Base-by-base conservation (phyloP, 2,329 filamentous ascomycete species). In the Calonectria pteridis region DNA sequence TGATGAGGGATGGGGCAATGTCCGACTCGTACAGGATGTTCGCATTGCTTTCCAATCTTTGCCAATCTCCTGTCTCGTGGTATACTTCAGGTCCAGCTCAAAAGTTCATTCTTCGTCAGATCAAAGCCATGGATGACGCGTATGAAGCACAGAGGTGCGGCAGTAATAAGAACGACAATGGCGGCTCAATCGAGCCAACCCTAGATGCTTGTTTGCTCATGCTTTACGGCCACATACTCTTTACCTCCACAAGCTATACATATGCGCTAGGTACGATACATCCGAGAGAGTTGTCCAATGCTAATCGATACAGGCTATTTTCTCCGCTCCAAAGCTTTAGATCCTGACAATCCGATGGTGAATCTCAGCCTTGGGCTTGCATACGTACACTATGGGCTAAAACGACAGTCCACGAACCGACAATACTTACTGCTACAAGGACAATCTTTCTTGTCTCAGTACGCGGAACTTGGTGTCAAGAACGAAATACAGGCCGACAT, bases 81-180 rank as follows among this genome's bases (percentile, higher is more conserved):
- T 98, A 96, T 84, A 93, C 93, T 66, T 93, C 93, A 3, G 94
- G 94, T 0, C 93, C 95, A 0, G 93, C 93, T 26, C 95, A 98
- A 84, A 98, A 98, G 83, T 98, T 94, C 81, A 92, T 98, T 80
- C 88, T 98, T 72, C 93, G 97, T 6, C 95, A 98, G 84, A 94
- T 99, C 84, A 97, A 98, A 83, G 92, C 92, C 4, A 94, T 98
- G 87, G 97, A 99, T 93, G 55, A 87, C 85, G 87, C 89, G 18
- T 85, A 88, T 18, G 85, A 88, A 50, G 84, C 85, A 33, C 83
- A 84, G 69, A 83, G 83, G 4, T 70, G 68, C 1, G 67, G 75
- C 80, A 83, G 46, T 75, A 83, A 73, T 79, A 43, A 62, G 5
- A 71, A 43, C 13, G 23, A 33, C 31, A 23, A 63, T 9, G 29